Base-by-base conservation (phyloP, 441 rosid species). In the Brassica balearica region DNA sequence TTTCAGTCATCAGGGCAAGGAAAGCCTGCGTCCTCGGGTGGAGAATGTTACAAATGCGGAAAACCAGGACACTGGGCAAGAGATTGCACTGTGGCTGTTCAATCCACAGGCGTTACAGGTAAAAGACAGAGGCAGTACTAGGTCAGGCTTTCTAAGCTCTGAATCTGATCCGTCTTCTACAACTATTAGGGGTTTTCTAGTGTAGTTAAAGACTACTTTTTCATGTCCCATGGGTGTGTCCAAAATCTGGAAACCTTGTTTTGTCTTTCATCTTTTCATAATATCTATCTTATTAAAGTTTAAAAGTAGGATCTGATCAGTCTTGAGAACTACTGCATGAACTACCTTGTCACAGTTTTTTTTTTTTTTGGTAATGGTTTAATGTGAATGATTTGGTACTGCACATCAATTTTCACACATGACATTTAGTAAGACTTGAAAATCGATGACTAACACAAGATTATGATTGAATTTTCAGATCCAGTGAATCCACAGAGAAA, bases 21-120 rank as follows among this genome's bases (percentile, higher is more conserved):
- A 22, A 77, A 58, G 68, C 3, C 72, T 15, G 55, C 68, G 8
- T 5, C 76, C n/a, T 71, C 76, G 34, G 59, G 51, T 77, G 66
- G 76, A 64, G 74, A 73, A 14, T 79, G 78, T 48, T 79, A 73
- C 65, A 79, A 79, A 19, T 79, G 78, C 9, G 82, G 82, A 12
- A 79, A 79, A 68, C 48, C 69, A 3, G 82, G 82, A 34, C 82
- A 79, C 14, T 79, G 77, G 77, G 78, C 82, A 2, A 79, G 82
- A 68, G 82, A 80, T 27, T 80, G 82, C 67, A 69, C 76, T 69
- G 43, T 9, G 46, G 69, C 69, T 34, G 69, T 23, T 78, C 77
- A 73, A 73, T 61, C 77, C 12, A 48, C 69, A 11, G 41, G n/a
- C 23, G 55, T 32, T 78, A 0, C 23, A 48, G 77, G 65, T 5